Percentiles rank a stretch among this genome's conserved stretches.
phyloP scores from a whole-genome alignment of 495 filamentous ascomycete genomes.

The Aspergillus nanangensis region DNA sequence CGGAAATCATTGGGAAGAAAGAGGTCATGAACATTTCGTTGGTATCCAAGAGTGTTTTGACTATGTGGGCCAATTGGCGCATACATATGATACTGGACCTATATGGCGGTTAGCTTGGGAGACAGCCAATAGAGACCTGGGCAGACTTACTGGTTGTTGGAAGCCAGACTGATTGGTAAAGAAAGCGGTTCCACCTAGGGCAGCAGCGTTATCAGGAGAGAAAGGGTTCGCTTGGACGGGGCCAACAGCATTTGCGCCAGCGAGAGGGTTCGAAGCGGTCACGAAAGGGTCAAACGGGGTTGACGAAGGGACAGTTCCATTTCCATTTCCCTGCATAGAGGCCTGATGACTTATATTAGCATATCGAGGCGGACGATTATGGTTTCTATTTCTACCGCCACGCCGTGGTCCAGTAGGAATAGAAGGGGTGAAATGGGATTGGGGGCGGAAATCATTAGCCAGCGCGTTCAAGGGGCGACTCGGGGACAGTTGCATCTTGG shows the following conservation, averaged over 20 bases:
- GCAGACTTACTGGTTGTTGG: conserved; percentile 61
- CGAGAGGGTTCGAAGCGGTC: conserved; percentile 48
- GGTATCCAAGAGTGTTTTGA: conserved; percentile 73
- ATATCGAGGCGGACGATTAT: no score
- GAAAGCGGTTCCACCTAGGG: conserved; percentile 48
- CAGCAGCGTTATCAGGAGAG: conserved; percentile 51
- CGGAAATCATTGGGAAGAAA: conserved; percentile 81
- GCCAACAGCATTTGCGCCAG: conserved; percentile 43
- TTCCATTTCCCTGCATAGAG: conserved; percentile 40
- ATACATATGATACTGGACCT: conserved; percentile 91
- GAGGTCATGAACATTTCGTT: conserved; percentile 80
- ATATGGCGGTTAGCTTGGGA: conserved; percentile 8
- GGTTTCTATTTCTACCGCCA: no score
- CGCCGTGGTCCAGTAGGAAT: no score
- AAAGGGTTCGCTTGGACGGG: conserved; percentile 61
- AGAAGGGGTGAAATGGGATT: no score
- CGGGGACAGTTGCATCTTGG: no score
- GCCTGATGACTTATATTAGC: conserved; percentile 23
- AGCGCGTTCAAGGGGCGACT: no score
- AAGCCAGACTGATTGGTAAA: conserved; percentile 49
- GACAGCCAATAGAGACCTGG: neutral
- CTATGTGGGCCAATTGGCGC: conserved; percentile 79
- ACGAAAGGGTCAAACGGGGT: conserved; percentile 57
- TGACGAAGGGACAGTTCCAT: conserved; percentile 25
- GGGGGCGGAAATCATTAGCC: no score